Base-by-base conservation (phyloP, 2,329 filamentous ascomycete species). In the Thermomyces lanuginosus region DNA sequence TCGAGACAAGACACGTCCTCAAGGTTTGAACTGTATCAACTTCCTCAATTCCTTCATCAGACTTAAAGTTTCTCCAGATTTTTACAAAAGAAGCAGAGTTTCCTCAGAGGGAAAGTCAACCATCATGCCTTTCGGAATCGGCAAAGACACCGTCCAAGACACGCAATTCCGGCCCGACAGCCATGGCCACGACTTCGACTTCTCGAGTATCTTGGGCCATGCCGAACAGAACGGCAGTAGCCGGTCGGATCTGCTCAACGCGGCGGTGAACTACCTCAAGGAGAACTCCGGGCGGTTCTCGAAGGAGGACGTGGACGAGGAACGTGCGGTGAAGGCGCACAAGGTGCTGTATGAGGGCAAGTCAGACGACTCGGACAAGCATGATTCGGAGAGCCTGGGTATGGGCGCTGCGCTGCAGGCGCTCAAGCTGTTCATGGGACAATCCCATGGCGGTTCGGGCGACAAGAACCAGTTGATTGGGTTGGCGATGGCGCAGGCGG, bases 401-500 rank as follows among this genome's bases (percentile, higher is more conserved):
- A 48, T 52, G 0, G 58, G 57, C 0, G 58, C 58, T 3, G 58
- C 58, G 0, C 45, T 61, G 48, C 52, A 61, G 79, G 84, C 43
- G 57, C 63, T 41, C 75, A 84, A 27, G 79, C 80, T 33, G 82
- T 92, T 92, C 54, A 70, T 65, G 66, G 44, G 5, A 37, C 41
- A 2, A 38, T 42, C 15, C 50, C n/a, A n/a, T n/a, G 53, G 20
- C 12, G 20, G 49, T n/a, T 22, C 54, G 6, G 56, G 55, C 24
- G 69, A 71, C 39, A 75, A 92, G 63, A 81, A 76, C 49, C 69
- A 76, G 35, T 81, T 92, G 45, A 68, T 92, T 36, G 79, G 76
- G 4, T 61, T 92, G 49, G 84, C 84, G 22, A 84, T 93, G 80
- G 72, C 67, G 6, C 77, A 93, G 60, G 84, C 82, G 17, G 75